phyloP scores from a whole-genome alignment of 495 filamentous ascomycete genomes.

The Penicillium steckii region DNA sequence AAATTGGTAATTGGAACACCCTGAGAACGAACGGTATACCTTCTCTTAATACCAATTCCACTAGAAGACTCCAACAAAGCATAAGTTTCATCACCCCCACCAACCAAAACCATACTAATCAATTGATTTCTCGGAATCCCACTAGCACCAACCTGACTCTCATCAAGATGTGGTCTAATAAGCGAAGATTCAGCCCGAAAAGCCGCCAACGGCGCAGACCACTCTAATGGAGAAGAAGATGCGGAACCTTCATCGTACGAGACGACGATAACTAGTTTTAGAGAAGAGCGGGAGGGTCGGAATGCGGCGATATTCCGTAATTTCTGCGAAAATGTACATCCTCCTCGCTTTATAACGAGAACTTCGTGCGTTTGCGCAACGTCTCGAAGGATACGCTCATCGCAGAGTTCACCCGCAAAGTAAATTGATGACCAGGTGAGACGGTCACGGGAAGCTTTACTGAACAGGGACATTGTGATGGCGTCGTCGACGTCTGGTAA shows the following conservation, averaged over 20 bases:
- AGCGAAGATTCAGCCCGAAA: constrained; percentile 44
- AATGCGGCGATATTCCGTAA: constrained; percentile 78
- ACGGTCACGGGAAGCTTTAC: constrained; percentile 37
- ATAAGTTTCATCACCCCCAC: constrained; percentile 68
- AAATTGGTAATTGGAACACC: constrained; percentile 78
- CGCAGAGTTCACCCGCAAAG: constrained; percentile 68
- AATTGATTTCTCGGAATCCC: constrained; percentile 71
- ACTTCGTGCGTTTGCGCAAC: constrained; percentile 69
- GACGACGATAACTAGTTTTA: constrained; percentile 83
- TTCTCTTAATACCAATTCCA: constrained; percentile 68
- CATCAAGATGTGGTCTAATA: constrained; percentile 74
- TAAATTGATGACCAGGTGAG: constrained; percentile 71
- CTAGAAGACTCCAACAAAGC: constrained; percentile 57
- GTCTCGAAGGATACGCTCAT: constrained; percentile 56
- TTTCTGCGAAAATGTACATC: constrained; percentile 82
- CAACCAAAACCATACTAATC: constrained; percentile 83
- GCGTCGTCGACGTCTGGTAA: constrained; percentile 67
- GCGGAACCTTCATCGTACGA: constrained; percentile 53
- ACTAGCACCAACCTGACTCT: constrained; percentile 65
- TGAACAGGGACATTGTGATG: constrained; percentile 36
- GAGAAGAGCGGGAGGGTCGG: constrained; percentile 52
- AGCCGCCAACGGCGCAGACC: constrained; percentile 31
- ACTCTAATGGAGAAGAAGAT: background rate
- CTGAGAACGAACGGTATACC: constrained; percentile 79
- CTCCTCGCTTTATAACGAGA: constrained; percentile 79